Evolutionary conservation across 1,284 basidiomycete species (phyloP).

Genomic region (Mrakiaceae sp.): DNA sequence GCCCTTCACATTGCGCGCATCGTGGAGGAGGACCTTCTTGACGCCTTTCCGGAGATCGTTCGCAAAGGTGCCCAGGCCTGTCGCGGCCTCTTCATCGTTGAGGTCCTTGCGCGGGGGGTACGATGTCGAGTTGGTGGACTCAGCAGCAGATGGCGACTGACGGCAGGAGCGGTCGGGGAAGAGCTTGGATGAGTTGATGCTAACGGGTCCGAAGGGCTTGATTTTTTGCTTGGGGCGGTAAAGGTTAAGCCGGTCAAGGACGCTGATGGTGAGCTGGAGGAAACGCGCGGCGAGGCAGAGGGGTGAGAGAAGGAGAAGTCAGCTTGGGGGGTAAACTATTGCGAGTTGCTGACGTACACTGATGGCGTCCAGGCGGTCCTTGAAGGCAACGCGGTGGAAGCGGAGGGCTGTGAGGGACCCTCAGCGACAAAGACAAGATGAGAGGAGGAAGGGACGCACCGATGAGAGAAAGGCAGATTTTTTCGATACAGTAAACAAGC

Average conservation of each 20-base stretch:
- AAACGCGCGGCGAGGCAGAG: background rate
- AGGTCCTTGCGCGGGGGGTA: constrained; percentile 7
- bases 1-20: constrained; percentile 56
- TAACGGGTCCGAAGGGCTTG: background rate
- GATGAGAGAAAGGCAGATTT: constrained; percentile 13
- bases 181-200: background rate
- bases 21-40: constrained; percentile 55
- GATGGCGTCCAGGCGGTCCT: constrained; percentile 11
- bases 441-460: background rate
- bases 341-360: background rate
- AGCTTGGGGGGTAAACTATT: background rate
- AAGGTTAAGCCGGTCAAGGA: constrained; percentile 15
- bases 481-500: constrained; percentile 12
- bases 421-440: background rate
- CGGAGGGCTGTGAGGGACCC: background rate
- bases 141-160: background rate
- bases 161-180: too few species aligned
- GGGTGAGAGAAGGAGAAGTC: background rate
- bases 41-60: constrained; percentile 51
- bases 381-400: constrained; percentile 14
- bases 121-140: background rate
- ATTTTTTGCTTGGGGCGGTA: constrained; percentile 12
- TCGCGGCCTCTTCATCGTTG: constrained; percentile 29
- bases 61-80: constrained; percentile 36
- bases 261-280: constrained; percentile 7